These are phyloP conservation scores for Diplodia corticola DNA, from an alignment of 2,329 filamentous ascomycete species.

Conservation along the genomic window DNA sequence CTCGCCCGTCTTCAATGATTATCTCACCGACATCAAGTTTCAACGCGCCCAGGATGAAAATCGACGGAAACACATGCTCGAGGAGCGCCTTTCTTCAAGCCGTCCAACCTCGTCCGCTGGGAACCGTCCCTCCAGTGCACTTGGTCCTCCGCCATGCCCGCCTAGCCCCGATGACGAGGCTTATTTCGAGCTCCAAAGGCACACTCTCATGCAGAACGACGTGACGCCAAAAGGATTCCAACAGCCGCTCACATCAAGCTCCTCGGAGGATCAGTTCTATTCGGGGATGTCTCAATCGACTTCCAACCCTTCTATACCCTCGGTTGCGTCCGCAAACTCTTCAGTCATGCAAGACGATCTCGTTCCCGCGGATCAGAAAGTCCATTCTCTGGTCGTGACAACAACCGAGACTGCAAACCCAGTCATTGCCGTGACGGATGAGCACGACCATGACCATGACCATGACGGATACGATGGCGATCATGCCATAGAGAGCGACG, in stretches of 20 bases:
- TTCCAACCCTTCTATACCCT: conserved; percentile 54
- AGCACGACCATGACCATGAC: conserved; percentile 35
- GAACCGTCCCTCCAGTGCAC: conserved; percentile 29
- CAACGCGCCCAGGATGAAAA: conserved; percentile 43
- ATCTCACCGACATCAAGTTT: conserved; percentile 34
- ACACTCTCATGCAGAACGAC: neutral
- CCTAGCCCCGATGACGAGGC: conserved; percentile 49
- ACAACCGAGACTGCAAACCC: neutral
- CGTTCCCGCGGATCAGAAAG: conserved; percentile 25
- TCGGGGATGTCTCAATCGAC: conserved; percentile 51
- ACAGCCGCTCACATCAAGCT: conserved; percentile 41
- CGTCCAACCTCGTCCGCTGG: conserved; percentile 16
- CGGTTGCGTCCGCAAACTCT: conserved; percentile 50
- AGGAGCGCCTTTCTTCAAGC: conserved; percentile 31
- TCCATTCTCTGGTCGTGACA: neutral
- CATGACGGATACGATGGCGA: conserved; percentile 42
- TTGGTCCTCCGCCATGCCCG: conserved; percentile 44
- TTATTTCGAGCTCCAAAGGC: conserved; percentile 16
- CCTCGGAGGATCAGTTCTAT: conserved; percentile 50
- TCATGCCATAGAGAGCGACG: conserved; percentile 45
- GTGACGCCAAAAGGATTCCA: conserved; percentile 11
- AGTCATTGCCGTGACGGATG: neutral
- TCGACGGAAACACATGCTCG: conserved; percentile 35
- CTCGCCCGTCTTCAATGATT: conserved; percentile 20
- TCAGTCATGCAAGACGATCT: conserved; percentile 43